Evolutionary conservation across 495 filamentous ascomycete species (phyloP).

Genomic region (Penicillium chermesinum): DNA sequence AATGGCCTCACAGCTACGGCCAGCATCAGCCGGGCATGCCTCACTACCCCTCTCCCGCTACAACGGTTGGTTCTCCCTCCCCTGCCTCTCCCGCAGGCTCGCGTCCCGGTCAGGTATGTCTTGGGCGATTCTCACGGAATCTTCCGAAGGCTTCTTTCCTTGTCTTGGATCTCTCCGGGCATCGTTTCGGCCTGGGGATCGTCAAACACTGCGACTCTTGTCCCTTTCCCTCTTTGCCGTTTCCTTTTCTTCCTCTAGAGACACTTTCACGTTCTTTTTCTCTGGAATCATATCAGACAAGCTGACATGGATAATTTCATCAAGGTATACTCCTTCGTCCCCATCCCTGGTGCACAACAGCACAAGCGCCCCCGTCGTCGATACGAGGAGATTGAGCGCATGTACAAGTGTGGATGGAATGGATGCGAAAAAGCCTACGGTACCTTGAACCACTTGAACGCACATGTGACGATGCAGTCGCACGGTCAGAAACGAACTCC

Average conservation of each 20-base stretch:
- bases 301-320: slow-evolving; percentile 9
- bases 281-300: neutral
- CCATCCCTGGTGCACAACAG: slow-evolving; percentile 94
- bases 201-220: slow-evolving; percentile 28
- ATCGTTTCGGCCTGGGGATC: slow-evolving; percentile 21
- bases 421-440: slow-evolving; percentile 98
- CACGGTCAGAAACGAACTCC: slow-evolving; percentile 90
- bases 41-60: slow-evolving; percentile 57
- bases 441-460: slow-evolving; percentile 92
- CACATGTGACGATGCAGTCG: slow-evolving; percentile 96
- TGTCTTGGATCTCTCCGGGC: slow-evolving; percentile 30
- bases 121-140: slow-evolving; percentile 34
- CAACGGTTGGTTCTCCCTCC: slow-evolving; percentile 54
- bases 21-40: slow-evolving; percentile 59
- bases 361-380: slow-evolving; percentile 92
- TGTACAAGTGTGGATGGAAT: slow-evolving; percentile 99
- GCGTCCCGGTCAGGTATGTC: slow-evolving; percentile 70
- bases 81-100: slow-evolving; percentile 55
- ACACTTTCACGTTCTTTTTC: slow-evolving; percentile 5
- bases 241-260: slow-evolving; percentile 3
- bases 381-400: slow-evolving; percentile 98
- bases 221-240: neutral
- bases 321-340: slow-evolving; percentile 97
- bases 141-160: slow-evolving; percentile 29
- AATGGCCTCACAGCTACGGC: slow-evolving; percentile 75